Evolutionary conservation across 495 filamentous ascomycete genomes (phyloP).

Genomic region (Xylaria longipes): DNA sequence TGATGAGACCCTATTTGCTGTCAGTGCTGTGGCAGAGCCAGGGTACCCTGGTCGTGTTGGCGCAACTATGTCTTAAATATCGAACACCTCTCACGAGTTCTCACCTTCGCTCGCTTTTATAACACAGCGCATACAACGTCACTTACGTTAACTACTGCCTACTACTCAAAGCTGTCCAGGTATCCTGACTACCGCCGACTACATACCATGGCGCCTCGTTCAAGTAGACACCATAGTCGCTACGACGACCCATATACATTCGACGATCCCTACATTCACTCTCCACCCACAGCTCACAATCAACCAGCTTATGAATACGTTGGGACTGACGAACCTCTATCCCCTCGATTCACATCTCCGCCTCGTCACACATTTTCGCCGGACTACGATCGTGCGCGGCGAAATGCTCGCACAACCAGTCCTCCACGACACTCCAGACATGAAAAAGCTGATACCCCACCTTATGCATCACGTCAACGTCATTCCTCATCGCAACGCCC

Average conservation of each 20-base stretch:
- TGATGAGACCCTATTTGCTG: conserved; percentile 23
- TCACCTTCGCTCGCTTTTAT: not conserved
- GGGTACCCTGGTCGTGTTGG: conserved; percentile 25
- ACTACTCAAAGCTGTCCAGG: not conserved
- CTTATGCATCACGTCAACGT: conserved; percentile 30
- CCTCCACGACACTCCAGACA: conserved; percentile 34
- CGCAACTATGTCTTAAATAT: conserved; percentile 21
- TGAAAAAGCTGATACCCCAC: conserved; percentile 23
- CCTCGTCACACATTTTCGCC: conserved; percentile 22
- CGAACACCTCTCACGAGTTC: conserved; percentile 8
- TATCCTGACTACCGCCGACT: not conserved
- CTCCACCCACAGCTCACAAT: conserved; percentile 27
- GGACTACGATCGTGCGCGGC: conserved; percentile 23
- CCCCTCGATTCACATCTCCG: conserved; percentile 17
- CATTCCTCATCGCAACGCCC: conserved; percentile 27
- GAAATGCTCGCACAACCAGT: conserved; percentile 37
- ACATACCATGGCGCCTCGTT: conserved; percentile 36
- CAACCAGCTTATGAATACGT: conserved; percentile 37
- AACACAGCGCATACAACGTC: not conserved
- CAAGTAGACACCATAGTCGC: conserved; percentile 32
- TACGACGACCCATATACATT: conserved; percentile 40
- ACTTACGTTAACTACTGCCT: not conserved
- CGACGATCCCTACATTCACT: conserved; percentile 40
- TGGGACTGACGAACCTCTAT: conserved; percentile 35
- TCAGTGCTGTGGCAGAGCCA: conserved; percentile 22